Evolutionary conservation across 2,329 filamentous ascomycete genomes (phyloP).

Genomic region (Aspergillus transmontanensis): DNA sequence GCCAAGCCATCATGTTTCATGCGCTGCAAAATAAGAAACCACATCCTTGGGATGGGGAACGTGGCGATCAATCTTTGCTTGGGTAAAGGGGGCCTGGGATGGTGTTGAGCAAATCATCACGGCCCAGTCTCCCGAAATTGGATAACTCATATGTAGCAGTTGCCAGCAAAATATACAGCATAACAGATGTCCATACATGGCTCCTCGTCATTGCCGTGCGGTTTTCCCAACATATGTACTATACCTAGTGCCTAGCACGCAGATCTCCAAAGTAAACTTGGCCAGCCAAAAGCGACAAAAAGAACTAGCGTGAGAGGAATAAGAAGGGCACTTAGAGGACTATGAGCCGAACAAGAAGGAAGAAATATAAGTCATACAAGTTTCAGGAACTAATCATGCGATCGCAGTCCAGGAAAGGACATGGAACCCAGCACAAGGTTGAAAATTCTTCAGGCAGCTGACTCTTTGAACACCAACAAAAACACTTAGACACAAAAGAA

Average conservation of each 20-base stretch:
- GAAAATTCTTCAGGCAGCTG: constrained; percentile 11
- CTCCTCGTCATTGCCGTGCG: background rate
- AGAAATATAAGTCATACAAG: constrained; percentile 1
- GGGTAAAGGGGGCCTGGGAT: background rate
- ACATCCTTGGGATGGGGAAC: constrained; percentile 7
- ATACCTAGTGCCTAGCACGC: background rate
- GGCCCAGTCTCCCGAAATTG: background rate
- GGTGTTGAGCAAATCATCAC: background rate
- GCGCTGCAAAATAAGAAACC: constrained; percentile 5
- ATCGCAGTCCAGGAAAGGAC: constrained; percentile 5
- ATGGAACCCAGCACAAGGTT: constrained; percentile 3
- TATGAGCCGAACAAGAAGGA: background rate
- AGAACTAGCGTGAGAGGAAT: background rate
- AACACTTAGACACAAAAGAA: constrained; percentile 9
- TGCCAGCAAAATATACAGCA: background rate
- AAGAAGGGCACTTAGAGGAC: background rate
- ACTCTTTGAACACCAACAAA: constrained; percentile 16
- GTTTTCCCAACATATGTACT: background rate
- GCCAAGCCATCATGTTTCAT: constrained; percentile 4
- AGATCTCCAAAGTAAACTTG: background rate
- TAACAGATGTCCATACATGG: background rate
- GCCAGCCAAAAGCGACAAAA: background rate
- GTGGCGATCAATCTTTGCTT: constrained; percentile 9
- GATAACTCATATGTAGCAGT: constrained; percentile 4
- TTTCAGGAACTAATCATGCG: constrained; percentile 11